Evolutionary conservation across 2,329 filamentous ascomycete species (phyloP).

Genomic region (Stagonosporopsis cucurbitacearum): DNA sequence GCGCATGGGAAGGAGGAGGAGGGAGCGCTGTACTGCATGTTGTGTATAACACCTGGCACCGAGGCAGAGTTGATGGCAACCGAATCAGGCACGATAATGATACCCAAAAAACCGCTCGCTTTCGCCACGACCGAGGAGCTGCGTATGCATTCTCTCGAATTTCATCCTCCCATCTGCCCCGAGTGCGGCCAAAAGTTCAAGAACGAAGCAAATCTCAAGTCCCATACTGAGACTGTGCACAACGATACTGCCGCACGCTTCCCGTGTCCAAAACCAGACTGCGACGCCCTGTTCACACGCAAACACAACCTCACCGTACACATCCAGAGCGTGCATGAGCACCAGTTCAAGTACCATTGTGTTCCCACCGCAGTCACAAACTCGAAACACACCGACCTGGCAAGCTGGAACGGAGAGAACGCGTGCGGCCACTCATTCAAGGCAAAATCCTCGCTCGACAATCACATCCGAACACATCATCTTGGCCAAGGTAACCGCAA

Average conservation of each 20-base stretch:
- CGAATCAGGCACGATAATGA: slow-evolving; percentile 22
- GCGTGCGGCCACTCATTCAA: slow-evolving; percentile 79
- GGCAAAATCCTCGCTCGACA: slow-evolving; percentile 79
- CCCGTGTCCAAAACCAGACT: slow-evolving; percentile 71
- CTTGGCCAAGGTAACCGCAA: slow-evolving; percentile 63
- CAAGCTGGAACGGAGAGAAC: slow-evolving; percentile 67
- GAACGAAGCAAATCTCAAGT: slow-evolving; percentile 59
- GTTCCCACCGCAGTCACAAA: slow-evolving; percentile 70
- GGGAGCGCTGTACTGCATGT: slow-evolving; percentile 74
- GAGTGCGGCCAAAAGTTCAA: slow-evolving; percentile 75
- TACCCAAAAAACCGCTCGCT: slow-evolving; percentile 29
- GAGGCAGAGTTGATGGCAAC: slow-evolving; percentile 39
- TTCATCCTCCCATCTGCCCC: slow-evolving; percentile 74
- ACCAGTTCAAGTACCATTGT: slow-evolving; percentile 77
- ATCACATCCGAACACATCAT: slow-evolving; percentile 84
- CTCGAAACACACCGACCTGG: slow-evolving; percentile 60
- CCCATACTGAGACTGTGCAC: slow-evolving; percentile 79
- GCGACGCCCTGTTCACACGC: slow-evolving; percentile 79
- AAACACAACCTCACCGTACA: slow-evolving; percentile 84
- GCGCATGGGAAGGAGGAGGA: slow-evolving; percentile 67
- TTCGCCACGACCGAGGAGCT: slow-evolving; percentile 78
- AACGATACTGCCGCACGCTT: slow-evolving; percentile 58
- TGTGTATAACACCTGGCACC: slow-evolving; percentile 61
- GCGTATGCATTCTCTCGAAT: slow-evolving; percentile 73
- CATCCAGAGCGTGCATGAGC: slow-evolving; percentile 76